Evolutionary conservation across 805 yeast genomes (phyloP).

Genomic region (Blastobotrys muscicola): DNA sequence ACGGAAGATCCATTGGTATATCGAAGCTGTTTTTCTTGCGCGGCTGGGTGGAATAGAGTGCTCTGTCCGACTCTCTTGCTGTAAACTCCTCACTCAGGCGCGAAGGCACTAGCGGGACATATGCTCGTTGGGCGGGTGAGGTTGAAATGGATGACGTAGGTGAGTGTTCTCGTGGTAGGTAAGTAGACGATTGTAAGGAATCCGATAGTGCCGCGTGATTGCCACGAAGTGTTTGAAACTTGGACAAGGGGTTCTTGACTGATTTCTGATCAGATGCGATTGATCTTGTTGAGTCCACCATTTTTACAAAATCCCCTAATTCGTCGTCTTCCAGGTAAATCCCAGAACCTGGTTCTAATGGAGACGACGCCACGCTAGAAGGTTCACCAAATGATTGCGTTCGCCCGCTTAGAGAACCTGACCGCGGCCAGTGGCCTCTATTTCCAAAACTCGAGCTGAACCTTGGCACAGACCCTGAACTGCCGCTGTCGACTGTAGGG

Average conservation of each 20-base stretch:
- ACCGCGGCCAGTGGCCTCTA: conserved; percentile 20
- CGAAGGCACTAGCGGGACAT: conserved; percentile 28
- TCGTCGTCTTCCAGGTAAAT: conserved; percentile 37
- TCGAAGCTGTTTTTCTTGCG: neutral
- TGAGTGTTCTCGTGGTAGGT: conserved; percentile 6
- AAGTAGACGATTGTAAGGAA: conserved; percentile 23
- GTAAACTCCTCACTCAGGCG: conserved; percentile 27
- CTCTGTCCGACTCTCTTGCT: conserved; percentile 5
- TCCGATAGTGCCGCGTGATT: conserved; percentile 29
- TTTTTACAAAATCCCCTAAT: conserved; percentile 57
- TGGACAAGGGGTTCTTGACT: conserved; percentile 22
- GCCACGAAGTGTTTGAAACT: conserved; percentile 27
- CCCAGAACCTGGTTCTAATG: conserved; percentile 32
- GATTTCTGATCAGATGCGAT: conserved; percentile 27
- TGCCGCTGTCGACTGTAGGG: conserved; percentile 18
- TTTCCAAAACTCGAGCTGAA: conserved; percentile 28
- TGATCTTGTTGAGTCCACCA: conserved; percentile 48
- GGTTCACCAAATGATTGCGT: conserved; percentile 34
- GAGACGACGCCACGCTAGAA: conserved; percentile 18
- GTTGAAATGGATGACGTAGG: conserved; percentile 6
- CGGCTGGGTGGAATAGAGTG: neutral
- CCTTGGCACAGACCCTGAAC: conserved; percentile 23
- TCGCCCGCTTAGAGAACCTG: conserved; percentile 35
- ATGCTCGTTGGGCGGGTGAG: conserved; percentile 3
- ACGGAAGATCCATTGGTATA: neutral